Evolutionary conservation across 352 stramenopile genomes (phyloP), one percentile per base, ranked within the genome.

Genomic region (Phytophthora cryptogea): DNA sequence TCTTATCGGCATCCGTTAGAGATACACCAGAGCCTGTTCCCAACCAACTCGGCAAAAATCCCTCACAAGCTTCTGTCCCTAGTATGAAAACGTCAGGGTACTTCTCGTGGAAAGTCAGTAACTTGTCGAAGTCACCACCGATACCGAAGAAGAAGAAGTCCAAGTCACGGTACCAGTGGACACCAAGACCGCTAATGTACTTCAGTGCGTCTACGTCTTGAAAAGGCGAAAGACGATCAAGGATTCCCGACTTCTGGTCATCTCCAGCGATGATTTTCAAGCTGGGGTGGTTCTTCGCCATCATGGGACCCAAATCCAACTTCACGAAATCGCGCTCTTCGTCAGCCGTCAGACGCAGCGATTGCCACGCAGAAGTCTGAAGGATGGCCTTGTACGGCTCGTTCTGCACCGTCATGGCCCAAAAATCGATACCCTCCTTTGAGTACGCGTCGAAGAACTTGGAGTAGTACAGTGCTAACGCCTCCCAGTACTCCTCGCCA

Each of bases 201-300:
- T 91, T 55, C 2, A 64, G 35, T 0, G 73, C 65, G 9, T 90
- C 81, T 0, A 63, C 50, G 26, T 89, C 76, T 30, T 77, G 52
- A 3, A 89, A 63, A 5, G 76, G 63, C 0, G 66, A 63, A 13
- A 74, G 49, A n/a, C 82, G 80, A 11, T 75, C 62, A 7, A 72
- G 31, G 1, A 95, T 57, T 16, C 59, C n/a, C 16, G 75, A 74
- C 54, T 94, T 96, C 45, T 96, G 88, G 66, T 96, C 85, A 54
- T 96, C 89, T 33, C 88, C 70, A 14, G 80, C 75, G 20, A 97
- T 86, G 46, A 97, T 89, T 56, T 92, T 89, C 31, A 96, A 49
- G 28, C 90, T 65, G 11, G 87, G 87, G 35, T 94, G 83, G 39
- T 88, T 71, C 16, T 45, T 33, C 17, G 76, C 69, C 54, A 96